These are phyloP conservation scores for Spathaspora hagerdaliae DNA, from an alignment of 805 yeast species.

Conservation along the genomic window DNA sequence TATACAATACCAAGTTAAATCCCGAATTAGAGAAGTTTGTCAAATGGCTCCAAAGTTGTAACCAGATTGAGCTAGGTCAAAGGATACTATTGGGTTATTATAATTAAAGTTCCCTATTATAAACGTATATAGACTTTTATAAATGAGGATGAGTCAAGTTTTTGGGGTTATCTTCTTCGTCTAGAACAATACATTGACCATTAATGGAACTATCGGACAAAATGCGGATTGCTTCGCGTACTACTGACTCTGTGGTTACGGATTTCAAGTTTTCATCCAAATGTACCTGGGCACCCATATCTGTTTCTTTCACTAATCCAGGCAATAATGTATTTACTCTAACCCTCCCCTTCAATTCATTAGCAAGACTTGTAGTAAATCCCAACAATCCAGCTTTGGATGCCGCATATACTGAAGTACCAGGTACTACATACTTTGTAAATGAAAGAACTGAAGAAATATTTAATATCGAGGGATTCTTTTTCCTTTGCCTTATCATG, in stretches of 20 bases:
- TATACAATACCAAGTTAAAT: neutral
- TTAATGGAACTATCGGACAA: conserved; percentile 21
- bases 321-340: conserved; percentile 67
- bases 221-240: conserved; percentile 17
- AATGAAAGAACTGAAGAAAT: conserved; percentile 62
- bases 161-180: neutral
- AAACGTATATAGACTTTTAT: neutral
- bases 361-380: conserved; percentile 55
- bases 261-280: conserved; percentile 15
- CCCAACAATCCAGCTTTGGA: conserved; percentile 68
- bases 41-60: neutral
- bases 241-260: conserved; percentile 26
- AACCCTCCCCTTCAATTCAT: conserved; percentile 53
- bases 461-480: conserved; percentile 46
- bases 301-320: conserved; percentile 63
- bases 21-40: neutral
- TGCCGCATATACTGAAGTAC: conserved; percentile 65
- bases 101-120: neutral
- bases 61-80: neutral
- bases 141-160: neutral
- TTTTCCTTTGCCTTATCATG: conserved; percentile 36
- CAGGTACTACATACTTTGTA: conserved; percentile 36
- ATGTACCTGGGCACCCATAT: conserved; percentile 45
- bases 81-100: conserved; percentile 5
- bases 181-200: conserved; percentile 26